A percentile compares a stretch with the other conserved stretches of the same genome.
Evolutionary conservation across 2,329 filamentous ascomycete species (phyloP).

Genomic region (Beauveria pseudobassiana): DNA sequence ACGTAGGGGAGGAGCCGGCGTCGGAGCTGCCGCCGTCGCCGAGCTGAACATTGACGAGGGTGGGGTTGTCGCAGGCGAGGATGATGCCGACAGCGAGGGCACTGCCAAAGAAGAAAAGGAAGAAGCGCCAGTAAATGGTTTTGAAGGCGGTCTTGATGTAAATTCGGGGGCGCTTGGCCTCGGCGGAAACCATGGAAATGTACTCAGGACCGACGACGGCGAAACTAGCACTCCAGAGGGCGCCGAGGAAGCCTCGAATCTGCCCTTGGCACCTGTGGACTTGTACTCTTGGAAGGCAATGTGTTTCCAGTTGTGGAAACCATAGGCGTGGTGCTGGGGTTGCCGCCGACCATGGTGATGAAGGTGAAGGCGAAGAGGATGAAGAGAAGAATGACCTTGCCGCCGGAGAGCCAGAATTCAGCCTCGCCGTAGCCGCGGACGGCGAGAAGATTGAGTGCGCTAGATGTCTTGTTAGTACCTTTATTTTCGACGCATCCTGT

Average conservation of each 20-base stretch:
- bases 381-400: slow-evolving; percentile 60
- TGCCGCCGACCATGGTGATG: slow-evolving; percentile 71
- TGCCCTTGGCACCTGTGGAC: slow-evolving; percentile 52
- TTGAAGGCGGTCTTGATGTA: slow-evolving; percentile 64
- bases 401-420: slow-evolving; percentile 60
- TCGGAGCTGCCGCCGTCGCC: slow-evolving; percentile 26
- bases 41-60: slow-evolving; percentile 44
- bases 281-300: slow-evolving; percentile 44
- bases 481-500: slow-evolving; percentile 11
- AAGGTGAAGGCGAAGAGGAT: slow-evolving; percentile 70
- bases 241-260: slow-evolving; percentile 62
- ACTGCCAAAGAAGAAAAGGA: slow-evolving; percentile 63
- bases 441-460: slow-evolving; percentile 55
- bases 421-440: slow-evolving; percentile 62
- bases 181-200: slow-evolving; percentile 61
- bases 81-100: slow-evolving; percentile 59
- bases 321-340: slow-evolving; percentile 62
- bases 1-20: slow-evolving; percentile 54
- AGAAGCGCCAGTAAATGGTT: slow-evolving; percentile 65
- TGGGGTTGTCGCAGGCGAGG: slow-evolving; percentile 55
- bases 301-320: slow-evolving; percentile 59
- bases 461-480: slow-evolving; percentile 16
- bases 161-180: slow-evolving; percentile 55
- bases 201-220: slow-evolving; percentile 62
- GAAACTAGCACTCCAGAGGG: slow-evolving; percentile 57